Percentiles rank a stretch among this genome's conserved stretches.
Conservation (phyloP, 2,329 filamentous ascomycete genomes). For the Pyrenochaeta sp. region DNA sequence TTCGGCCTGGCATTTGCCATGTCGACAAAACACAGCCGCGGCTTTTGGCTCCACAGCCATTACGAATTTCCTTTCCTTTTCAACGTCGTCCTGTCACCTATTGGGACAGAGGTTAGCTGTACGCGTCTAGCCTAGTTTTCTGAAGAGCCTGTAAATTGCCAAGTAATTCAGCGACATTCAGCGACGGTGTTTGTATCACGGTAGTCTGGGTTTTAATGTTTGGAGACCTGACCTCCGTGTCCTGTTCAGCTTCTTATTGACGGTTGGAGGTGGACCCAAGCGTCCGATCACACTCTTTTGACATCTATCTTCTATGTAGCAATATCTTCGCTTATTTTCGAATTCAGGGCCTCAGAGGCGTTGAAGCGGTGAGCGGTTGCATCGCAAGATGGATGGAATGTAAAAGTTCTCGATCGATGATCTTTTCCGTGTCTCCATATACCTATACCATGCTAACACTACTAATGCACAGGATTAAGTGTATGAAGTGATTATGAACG, state of each 20-base stretch:
- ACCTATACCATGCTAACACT: too few relatives aligned
- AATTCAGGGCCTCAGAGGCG: background rate
- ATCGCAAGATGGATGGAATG: background rate
- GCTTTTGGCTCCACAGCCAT: constrained; percentile 32
- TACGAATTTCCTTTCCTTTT: constrained; percentile 33
- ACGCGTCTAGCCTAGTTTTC: background rate
- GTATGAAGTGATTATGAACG: too few relatives aligned
- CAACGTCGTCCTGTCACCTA: background rate
- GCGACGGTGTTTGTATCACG: constrained; percentile 4
- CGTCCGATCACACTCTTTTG: constrained; percentile 1
- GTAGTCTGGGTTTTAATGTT: constrained; percentile 3
- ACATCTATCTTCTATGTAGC: constrained; percentile 4
- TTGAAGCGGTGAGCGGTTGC: background rate
- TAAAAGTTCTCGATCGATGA: background rate
- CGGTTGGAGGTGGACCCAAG: background rate
- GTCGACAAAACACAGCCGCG: constrained; percentile 9
- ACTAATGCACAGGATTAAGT: too few relatives aligned
- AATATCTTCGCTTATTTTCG: background rate
- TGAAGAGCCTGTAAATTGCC: background rate
- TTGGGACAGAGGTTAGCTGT: background rate
- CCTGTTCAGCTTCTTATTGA: background rate
- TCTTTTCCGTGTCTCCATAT: background rate
- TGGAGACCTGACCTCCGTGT: background rate
- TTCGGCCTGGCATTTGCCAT: constrained; percentile 9
- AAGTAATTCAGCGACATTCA: background rate